Evolutionary conservation across 257 asterid genomes (phyloP).

Genomic region (Scutellaria galericulata): DNA sequence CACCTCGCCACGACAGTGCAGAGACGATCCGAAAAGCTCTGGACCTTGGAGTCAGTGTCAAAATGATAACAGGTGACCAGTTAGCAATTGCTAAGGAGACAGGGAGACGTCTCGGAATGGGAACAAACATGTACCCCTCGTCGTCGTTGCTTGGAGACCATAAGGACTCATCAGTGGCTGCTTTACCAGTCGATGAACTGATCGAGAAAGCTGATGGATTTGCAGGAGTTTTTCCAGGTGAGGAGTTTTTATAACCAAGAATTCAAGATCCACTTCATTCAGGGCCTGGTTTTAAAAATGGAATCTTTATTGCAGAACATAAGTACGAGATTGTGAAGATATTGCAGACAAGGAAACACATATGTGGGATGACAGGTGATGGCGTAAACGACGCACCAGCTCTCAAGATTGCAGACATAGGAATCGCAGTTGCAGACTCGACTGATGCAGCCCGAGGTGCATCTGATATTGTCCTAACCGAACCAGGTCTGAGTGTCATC

Average conservation of each 20-base stretch:
- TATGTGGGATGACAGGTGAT: slow-evolving; percentile 77
- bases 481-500: slow-evolving; percentile 69
- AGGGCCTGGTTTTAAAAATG: neutral
- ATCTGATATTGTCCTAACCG: slow-evolving; percentile 71
- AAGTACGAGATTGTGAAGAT: slow-evolving; percentile 72
- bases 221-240: slow-evolving; percentile 75
- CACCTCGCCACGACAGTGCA: slow-evolving; percentile 73
- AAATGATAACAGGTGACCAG: slow-evolving; percentile 78
- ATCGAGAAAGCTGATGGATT: slow-evolving; percentile 74
- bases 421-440: slow-evolving; percentile 72
- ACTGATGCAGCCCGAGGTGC: slow-evolving; percentile 79
- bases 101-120: slow-evolving; percentile 70
- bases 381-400: slow-evolving; percentile 81
- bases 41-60: slow-evolving; percentile 73
- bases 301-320: slow-evolving; percentile 51
- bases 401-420: slow-evolving; percentile 67
- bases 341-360: slow-evolving; percentile 59
- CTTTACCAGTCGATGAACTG: slow-evolving; percentile 62
- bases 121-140: slow-evolving; percentile 74
- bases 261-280: neutral
- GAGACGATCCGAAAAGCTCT: slow-evolving; percentile 70
- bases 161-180: slow-evolving; percentile 51
- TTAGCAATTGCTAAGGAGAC: slow-evolving; percentile 69
- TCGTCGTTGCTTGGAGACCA: slow-evolving; percentile 59
- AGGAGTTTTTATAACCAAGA: neutral